Conservation (phyloP, 768 basidiomycete species). For the Tulasnella sp. region DNA sequence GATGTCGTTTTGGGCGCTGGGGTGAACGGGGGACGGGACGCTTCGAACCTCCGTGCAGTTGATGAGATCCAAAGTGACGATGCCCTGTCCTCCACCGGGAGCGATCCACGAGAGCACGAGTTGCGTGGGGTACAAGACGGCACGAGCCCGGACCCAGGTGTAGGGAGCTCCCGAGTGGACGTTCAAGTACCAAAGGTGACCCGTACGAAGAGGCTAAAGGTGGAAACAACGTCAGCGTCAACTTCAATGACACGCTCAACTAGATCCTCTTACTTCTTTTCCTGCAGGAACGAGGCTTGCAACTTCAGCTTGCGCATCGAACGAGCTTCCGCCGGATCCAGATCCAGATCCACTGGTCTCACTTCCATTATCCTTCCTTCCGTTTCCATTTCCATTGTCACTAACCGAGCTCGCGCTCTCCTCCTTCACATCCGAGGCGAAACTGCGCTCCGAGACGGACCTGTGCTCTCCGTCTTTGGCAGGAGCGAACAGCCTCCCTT, state of each 20-base stretch:
- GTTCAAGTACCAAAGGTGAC: conserved; percentile 83
- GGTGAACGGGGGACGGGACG: conserved; percentile 70
- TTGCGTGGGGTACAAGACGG: conserved; percentile 70
- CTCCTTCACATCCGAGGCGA: background rate
- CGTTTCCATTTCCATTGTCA: background rate
- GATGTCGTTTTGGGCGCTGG: conserved; percentile 70
- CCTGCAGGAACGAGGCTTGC: conserved; percentile 26
- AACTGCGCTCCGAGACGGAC: conserved; percentile 11
- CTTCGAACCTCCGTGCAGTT: conserved; percentile 81
- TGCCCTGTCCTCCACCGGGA: conserved; percentile 67
- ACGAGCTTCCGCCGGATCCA: conserved; percentile 15
- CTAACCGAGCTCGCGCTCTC: conserved; percentile 21
- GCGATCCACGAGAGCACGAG: conserved; percentile 81
- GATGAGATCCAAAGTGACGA: conserved; percentile 75
- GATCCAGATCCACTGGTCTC: background rate
- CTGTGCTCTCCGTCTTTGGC: conserved; percentile 17
- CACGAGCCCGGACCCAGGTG: conserved; percentile 72
- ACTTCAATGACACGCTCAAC: conserved; percentile 1
- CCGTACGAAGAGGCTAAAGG: conserved; percentile 72
- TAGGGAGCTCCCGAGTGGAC: conserved; percentile 75
- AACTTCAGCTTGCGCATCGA: conserved; percentile 35
- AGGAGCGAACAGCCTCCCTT: conserved; percentile 9
- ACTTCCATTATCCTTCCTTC: background rate
- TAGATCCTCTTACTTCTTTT: conserved; percentile 38
- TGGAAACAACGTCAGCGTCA: background rate